phyloP scores from a whole-genome alignment of 352 stramenopile genomes.

The Phytophthora boehmeriae region DNA sequence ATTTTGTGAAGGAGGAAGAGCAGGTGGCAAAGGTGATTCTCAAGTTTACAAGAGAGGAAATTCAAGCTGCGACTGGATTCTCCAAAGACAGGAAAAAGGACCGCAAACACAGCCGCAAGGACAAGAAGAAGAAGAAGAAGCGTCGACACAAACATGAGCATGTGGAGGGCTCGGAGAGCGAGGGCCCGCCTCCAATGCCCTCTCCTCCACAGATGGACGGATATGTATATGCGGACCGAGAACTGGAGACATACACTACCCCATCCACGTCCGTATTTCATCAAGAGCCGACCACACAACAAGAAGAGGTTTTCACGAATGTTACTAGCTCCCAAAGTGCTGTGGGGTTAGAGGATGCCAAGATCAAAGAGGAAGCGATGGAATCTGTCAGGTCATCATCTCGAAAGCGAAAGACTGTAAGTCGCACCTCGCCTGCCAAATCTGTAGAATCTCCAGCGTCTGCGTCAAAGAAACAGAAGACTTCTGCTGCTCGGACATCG shows the following conservation, averaged over 20 bases:
- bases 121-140: conserved; percentile 61
- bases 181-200: conserved; percentile 45
- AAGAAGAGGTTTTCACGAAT: conserved; percentile 4
- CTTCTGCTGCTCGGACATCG: conserved; percentile 24
- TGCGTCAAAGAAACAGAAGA: conserved; percentile 39
- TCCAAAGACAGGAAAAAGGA: conserved; percentile 57
- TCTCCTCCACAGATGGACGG: conserved; percentile 53
- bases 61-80: conserved; percentile 32
- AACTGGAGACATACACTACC: conserved; percentile 20
- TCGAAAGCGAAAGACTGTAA: conserved; percentile 35
- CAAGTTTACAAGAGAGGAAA: conserved; percentile 44
- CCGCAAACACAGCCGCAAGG: conserved; percentile 61
- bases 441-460: conserved; percentile 26
- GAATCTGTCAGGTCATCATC: conserved; percentile 26
- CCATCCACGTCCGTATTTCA: conserved; percentile 23
- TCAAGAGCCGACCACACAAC: conserved; percentile 1
- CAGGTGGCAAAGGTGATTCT: conserved; percentile 21
- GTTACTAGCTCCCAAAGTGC: conserved; percentile 3
- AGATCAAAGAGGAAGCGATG: conserved; percentile 18
- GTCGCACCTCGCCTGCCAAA: conserved; percentile 21
- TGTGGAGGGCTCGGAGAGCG: conserved; percentile 56
- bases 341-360: conserved; percentile 11
- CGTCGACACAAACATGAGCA: conserved; percentile 46
- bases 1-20: conserved; percentile 9
- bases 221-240: conserved; percentile 49